Evolutionary conservation across 345 rosid species (phyloP), one percentile per base, ranked within the genome.

Genomic region (Bretschneidera sinensis): DNA sequence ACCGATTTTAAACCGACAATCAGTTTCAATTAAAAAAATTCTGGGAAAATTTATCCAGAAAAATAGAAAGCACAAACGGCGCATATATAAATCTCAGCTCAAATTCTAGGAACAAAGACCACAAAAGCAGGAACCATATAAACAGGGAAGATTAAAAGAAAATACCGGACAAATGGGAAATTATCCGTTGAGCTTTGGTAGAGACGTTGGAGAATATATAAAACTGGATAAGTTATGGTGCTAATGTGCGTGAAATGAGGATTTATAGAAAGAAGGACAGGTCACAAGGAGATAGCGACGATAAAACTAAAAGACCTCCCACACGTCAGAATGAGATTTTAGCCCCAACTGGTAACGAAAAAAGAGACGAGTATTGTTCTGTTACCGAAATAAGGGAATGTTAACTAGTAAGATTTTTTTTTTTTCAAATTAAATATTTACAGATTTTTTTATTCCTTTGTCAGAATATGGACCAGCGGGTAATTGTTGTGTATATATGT

Each of bases 261-360:
- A 35, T 45, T 28, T 28, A 55, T 43, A 51, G 64, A 71, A 22
- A 60, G 51, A 23, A 65, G 6, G 1, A 51, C 20, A 62, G 35
- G 17, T 9, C 6, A 62, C 3, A 15, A 34, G 10, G 16, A 39
- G 4, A 4, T 39, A 1, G n/a, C 3, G 20, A 28, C 51, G 78
- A 74, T 74, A 72, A 39, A 67, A 64, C 57, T 43, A 67, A 66
- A 69, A 71, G 61, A 55, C 57, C 24, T 23, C 48, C 0, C 64
- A 58, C 74, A 67, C 74, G 76, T 72, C 85, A 71, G 69, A 43
- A 49, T 60, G 22, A 61, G 66, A 66, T 52, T 4, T 45, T 63
- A 22, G 6, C 14, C 57, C 21, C 17, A 16, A 10, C 63, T 23
- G 19, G 15, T 11, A 13, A 56, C n/a, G 1, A 51, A 13, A 48